Percentiles rank a stretch among this genome's conserved stretches.
These are phyloP conservation scores for Metarhizium robertsii DNA, from an alignment of 2,329 filamentous ascomycete genomes.

Conservation along the genomic window DNA sequence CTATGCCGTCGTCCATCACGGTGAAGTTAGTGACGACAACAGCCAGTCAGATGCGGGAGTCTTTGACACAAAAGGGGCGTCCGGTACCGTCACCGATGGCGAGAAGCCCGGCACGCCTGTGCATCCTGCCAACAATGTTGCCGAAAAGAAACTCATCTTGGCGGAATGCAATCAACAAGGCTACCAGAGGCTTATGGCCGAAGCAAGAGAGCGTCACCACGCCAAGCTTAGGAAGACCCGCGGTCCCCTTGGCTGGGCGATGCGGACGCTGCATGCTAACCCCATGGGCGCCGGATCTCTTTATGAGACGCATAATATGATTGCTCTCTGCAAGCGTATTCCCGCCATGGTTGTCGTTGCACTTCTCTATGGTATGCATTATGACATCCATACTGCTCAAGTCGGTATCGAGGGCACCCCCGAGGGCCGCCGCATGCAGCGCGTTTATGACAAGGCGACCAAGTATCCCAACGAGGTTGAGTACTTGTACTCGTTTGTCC, in stretches of 20 bases:
- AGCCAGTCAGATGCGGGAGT: conserved; percentile 16
- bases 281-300: conserved; percentile 62
- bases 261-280: conserved; percentile 67
- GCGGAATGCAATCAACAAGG: conserved; percentile 38
- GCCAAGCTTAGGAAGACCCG: conserved; percentile 51
- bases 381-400: conserved; percentile 58
- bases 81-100: neutral
- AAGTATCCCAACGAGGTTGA: conserved; percentile 57
- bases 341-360: conserved; percentile 58
- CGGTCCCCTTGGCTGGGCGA: conserved; percentile 73
- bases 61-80: conserved; percentile 14
- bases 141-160: conserved; percentile 33
- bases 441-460: conserved; percentile 52
- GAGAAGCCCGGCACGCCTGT: conserved; percentile 2
- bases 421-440: conserved; percentile 21
- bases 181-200: conserved; percentile 53
- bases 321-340: conserved; percentile 51
- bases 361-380: conserved; percentile 65
- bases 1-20: conserved; percentile 67
- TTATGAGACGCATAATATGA: conserved; percentile 66
- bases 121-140: conserved; percentile 16
- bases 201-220: conserved; percentile 49
- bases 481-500: conserved; percentile 58
- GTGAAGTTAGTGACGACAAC: conserved; percentile 22
- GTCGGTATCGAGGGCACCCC: conserved; percentile 12